Base-by-base conservation (phyloP, 768 basidiomycete genomes). In the Leccinum incarnatum region DNA sequence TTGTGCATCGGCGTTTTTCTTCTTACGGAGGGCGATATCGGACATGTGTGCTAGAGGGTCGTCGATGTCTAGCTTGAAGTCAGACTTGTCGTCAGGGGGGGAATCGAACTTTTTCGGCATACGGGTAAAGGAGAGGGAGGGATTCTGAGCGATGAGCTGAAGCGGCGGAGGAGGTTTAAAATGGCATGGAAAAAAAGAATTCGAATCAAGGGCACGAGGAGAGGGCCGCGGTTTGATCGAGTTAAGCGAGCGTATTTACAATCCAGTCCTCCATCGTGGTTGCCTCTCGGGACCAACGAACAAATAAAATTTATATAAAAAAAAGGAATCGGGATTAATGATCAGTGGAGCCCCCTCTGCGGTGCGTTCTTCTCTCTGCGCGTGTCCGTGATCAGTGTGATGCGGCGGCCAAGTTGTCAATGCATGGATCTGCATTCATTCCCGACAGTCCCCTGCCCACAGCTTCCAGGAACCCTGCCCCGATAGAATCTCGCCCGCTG, bases 1-100 rank as follows among this genome's bases (percentile, higher is more conserved):
- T 75, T 93, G 91, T 2, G 91, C 91, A 69, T 92, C 89, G 36
- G 91, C 91, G 67, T 93, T 93, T 77, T 93, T 93, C 79, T 90
- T 91, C 78, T 91, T 91, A 63, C 90, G 78, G 66, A 89, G 78
- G 34, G 86, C 85, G 12, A 87, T 81, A 72, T 89, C 87, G 63
- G 86, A 80, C 70, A 86, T 70, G 62, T 81, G 80, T 48, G 77
- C 66, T 27, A 59, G 36, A 34, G 72, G 60, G 66, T 72, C 69
- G 71, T 74, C 72, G 49, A 72, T 2, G 67, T 76, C 75, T 55
- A 71, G 60, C 64, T 78, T 75, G 72, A 65, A 69, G 42, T 75
- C 71, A 57, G 73, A 66, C 60, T 70, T 73, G 61, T 64, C 75
- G 70, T 71, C 78, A 75, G 69, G 71, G 57, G 67, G 69, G 4